Base-by-base conservation (phyloP, 495 filamentous ascomycete genomes). In the Aspergillus haitiensis region DNA sequence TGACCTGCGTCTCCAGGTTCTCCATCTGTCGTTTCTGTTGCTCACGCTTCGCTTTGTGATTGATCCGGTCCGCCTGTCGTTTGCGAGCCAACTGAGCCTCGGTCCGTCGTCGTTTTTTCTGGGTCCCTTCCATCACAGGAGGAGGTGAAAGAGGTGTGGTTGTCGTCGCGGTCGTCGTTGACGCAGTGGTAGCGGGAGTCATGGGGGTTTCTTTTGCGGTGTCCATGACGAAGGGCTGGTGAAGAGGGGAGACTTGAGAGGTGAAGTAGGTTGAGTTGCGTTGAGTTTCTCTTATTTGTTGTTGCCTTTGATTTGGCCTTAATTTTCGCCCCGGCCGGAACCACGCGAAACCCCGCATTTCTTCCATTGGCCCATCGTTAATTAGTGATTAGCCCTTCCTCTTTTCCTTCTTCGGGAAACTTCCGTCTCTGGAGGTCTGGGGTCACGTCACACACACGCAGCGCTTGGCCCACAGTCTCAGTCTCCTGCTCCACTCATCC, bases 21-120 rank as follows among this genome's bases (percentile, higher is more conserved):
- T 60, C 58, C 58, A 60, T 60, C 50, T 60, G 58, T 8, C 58
- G 49, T 44, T 60, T 60, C 58, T 60, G 58, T 50, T 60, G 58
- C 33, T 60, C 58, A 31, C 58, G 58, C 42, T 60, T 60, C 5
- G 58, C 58, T 32, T 60, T 60, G 58, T 60, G 58, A 16, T 60
- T 60, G 58, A 60, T 60, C 10, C 58, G 49, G 21, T 60, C 58
- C 6, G 58, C 58, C 50, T 60, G 58, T 31, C 58, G 49, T 16
- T 60, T 60, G 39, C 58, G 51, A 13, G 58, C 58, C 21, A 60
- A 44, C 58, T 60, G 58, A 44, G 58, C 58, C 45, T 60, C 58
- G 39, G 58, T 60, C 18, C 58, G 58, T n/a, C 58, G 58, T 15
- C 58, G 58, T 51, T 60, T 60, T 35, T 60, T 60, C 42, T 60